These are phyloP conservation scores for Fusarium nelsonii DNA, from an alignment of 2,329 filamentous ascomycete genomes.

Conservation along the genomic window DNA sequence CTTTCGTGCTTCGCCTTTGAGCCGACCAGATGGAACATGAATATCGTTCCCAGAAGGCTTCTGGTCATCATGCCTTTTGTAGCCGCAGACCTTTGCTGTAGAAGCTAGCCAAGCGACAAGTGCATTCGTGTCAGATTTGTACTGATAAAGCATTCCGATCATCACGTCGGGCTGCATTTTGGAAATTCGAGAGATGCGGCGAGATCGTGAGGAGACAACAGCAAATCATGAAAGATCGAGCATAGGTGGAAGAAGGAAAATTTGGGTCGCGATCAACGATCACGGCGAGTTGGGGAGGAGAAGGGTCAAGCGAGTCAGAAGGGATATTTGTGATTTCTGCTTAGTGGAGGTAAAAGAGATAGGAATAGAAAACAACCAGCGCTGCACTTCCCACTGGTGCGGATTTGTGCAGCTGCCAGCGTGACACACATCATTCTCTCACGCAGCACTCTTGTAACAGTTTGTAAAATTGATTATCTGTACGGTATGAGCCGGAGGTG, in stretches of 20 bases:
- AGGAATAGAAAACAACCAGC: background rate
- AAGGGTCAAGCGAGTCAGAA: background rate
- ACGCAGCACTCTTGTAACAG: too few relatives aligned
- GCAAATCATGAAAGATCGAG: too few relatives aligned
- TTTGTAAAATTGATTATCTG: background rate
- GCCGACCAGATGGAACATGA: background rate
- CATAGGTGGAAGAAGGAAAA: background rate
- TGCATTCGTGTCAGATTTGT: conserved; percentile 4
- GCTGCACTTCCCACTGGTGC: background rate
- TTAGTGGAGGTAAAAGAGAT: too few relatives aligned
- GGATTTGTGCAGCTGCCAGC: background rate
- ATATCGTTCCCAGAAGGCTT: background rate
- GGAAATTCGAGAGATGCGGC: background rate
- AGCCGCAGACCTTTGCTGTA: background rate
- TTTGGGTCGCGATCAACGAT: background rate
- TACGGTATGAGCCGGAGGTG: too few relatives aligned
- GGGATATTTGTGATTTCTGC: background rate
- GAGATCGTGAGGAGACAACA: too few relatives aligned
- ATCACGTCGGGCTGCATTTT: background rate
- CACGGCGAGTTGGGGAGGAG: background rate
- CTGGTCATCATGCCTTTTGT: background rate
- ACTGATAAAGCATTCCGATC: background rate
- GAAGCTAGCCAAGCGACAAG: background rate
- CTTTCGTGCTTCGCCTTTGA: conserved; percentile 3
- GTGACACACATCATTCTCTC: background rate